Evolutionary conservation across 2,329 filamentous ascomycete genomes (phyloP), one percentile per base, ranked within the genome.

Genomic region (Xylaria sp.): DNA sequence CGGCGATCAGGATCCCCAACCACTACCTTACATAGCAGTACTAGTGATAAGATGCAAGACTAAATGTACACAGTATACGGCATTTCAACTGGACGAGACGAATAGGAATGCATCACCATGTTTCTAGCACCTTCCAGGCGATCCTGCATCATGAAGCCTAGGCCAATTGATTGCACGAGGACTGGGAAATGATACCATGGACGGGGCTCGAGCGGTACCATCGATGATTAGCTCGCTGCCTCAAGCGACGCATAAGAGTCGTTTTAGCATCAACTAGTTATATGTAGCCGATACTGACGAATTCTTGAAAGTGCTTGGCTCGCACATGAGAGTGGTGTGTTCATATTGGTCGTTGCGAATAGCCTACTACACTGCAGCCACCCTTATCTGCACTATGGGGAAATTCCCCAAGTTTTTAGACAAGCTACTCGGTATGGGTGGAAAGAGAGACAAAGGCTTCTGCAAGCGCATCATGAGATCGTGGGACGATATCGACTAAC

Each of bases 401-500:
- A 54, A 56, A 52, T 55, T 48, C 39, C 39, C 18, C 33, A 36
- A 58, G 55, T 39, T 25, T 46, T 13, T 48, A 48, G 46, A 20
- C n/a, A 8, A 18, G 56, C 33, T 36, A 25, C 15, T 25, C 28
- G 23, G 25, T 52, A 31, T 52, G 25, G 51, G 41, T 65, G 18
- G 43, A 43, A 49, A 39, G 15, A 55, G 33, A 52, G 41, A 52
- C 33, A 39, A 54, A 28, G 56, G 56, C 23, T 43, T 49, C n/a
- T 56, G 23, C 25, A 56, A 49, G 43, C 62, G 52, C 62, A 51
- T 66, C 67, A 66, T 66, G 58, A 60, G 63, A 69, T 66, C 67
- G 63, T 66, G 58, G 60, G 55, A 66, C 63, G 63, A 69, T 51
- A 43, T 48, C 59, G 48, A 57, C 67, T 69, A 69, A 65, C 54